These are phyloP conservation scores for Pulveroboletus sp. DNA, from an alignment of 768 basidiomycete genomes.

Conservation along the genomic window DNA sequence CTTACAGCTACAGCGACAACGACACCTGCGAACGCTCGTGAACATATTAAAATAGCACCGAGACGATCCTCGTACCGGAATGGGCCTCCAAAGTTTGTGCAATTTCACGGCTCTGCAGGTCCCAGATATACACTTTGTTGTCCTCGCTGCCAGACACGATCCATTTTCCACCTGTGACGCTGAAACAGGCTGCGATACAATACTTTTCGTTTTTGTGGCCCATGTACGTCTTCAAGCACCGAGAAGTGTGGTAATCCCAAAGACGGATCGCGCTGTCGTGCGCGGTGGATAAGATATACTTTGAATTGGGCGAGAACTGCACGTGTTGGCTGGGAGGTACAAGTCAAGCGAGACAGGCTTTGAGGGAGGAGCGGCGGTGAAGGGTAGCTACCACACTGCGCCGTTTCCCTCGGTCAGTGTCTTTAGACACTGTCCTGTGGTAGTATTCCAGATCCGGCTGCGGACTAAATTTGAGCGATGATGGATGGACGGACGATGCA, in stretches of 20 bases:
- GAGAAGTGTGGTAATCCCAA: conserved; percentile 92
- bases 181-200: conserved; percentile 81
- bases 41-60: neutral
- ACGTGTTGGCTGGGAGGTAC: conserved; percentile 66
- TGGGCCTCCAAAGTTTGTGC: conserved; percentile 79
- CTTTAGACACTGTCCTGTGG: conserved; percentile 91
- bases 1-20: conserved; percentile 82
- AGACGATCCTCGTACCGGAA: conserved; percentile 40
- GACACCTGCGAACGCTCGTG: conserved; percentile 35
- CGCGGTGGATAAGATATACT: conserved; percentile 89
- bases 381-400: conserved; percentile 59
- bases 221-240: conserved; percentile 84
- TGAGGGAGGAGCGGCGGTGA: neutral
- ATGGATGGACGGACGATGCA: neutral
- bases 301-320: conserved; percentile 92
- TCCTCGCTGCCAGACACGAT: conserved; percentile 92
- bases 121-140: conserved; percentile 86
- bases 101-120: conserved; percentile 80
- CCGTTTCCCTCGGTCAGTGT: conserved; percentile 89
- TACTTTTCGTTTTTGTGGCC: conserved; percentile 82
- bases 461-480: neutral
- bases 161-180: conserved; percentile 83
- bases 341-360: neutral
- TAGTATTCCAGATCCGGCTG: conserved; percentile 95
- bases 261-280: conserved; percentile 90